Evolutionary conservation across 306 rosid genomes (phyloP).

Genomic region (Vigna hirtella): DNA sequence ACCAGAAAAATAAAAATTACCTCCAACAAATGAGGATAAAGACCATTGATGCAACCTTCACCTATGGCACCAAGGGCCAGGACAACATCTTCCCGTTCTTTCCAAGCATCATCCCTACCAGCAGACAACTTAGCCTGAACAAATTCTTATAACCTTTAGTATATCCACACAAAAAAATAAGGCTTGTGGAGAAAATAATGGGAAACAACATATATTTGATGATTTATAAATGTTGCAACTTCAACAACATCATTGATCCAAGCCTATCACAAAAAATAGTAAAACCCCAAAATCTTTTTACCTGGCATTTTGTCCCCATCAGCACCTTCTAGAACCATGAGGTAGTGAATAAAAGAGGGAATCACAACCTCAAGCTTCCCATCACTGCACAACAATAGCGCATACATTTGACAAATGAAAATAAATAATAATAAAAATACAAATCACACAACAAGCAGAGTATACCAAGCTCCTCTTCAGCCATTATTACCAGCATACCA

Average conservation of each 20-base stretch:
- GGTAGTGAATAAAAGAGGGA: slow-evolving; percentile 96
- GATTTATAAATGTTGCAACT: not conserved
- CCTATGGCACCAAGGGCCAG: too few species aligned
- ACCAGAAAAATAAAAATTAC: too few species aligned
- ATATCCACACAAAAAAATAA: too few species aligned
- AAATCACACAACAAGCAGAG: slow-evolving; percentile 19
- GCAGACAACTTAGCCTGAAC: too few species aligned
- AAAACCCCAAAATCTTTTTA: slow-evolving; percentile 35
- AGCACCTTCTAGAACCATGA: slow-evolving; percentile 91
- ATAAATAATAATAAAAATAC: not conserved
- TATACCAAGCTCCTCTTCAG: too few species aligned
- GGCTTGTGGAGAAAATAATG: not conserved
- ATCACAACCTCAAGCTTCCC: slow-evolving; percentile 96
- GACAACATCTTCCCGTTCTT: too few species aligned
- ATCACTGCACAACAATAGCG: slow-evolving; percentile 64
- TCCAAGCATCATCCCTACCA: too few species aligned
- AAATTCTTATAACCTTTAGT: too few species aligned
- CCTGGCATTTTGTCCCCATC: slow-evolving; percentile 99
- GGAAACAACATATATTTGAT: not conserved
- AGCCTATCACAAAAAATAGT: slow-evolving; percentile 26
- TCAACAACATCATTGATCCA: slow-evolving; percentile 1
- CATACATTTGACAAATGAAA: not conserved
- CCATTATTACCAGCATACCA: too few species aligned
- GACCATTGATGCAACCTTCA: too few species aligned
- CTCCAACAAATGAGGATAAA: too few species aligned